Percentiles rank a stretch among this genome's conserved stretches.
These are phyloP conservation scores for Pythium plurisporium DNA, from an alignment of 352 stramenopile genomes.

Conservation along the genomic window DNA sequence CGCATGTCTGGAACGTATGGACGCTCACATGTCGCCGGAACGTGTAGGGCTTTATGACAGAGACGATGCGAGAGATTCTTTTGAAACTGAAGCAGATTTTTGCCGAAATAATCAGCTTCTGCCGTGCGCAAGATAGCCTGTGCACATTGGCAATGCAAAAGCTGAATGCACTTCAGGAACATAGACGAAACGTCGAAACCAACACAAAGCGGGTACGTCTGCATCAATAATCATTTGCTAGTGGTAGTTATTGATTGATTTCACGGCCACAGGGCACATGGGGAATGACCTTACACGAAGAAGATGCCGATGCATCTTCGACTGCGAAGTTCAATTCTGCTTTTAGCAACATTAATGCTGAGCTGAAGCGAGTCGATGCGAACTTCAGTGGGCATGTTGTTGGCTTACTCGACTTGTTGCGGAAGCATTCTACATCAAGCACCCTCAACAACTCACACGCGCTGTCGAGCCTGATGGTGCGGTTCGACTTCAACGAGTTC, in stretches of 20 bases:
- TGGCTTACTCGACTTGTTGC: constrained; percentile 66
- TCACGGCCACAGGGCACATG: constrained; percentile 43
- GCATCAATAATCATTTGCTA: not conserved
- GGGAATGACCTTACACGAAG: constrained; percentile 52
- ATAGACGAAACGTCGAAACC: constrained; percentile 38
- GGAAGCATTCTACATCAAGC: constrained; percentile 16
- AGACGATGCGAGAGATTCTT: constrained; percentile 66
- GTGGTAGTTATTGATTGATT: too few relatives aligned
- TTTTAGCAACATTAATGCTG: constrained; percentile 23
- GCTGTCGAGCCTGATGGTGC: constrained; percentile 81
- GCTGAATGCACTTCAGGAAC: constrained; percentile 55
- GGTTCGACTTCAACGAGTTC: constrained; percentile 91
- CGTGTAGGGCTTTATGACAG: constrained; percentile 83
- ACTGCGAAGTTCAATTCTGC: constrained; percentile 11
- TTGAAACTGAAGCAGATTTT: constrained; percentile 81
- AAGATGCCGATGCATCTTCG: constrained; percentile 24
- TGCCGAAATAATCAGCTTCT: constrained; percentile 77
- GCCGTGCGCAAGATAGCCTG: constrained; percentile 74
- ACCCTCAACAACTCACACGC: constrained; percentile 59
- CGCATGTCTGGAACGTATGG: not conserved
- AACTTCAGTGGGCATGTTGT: constrained; percentile 63
- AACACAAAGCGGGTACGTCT: constrained; percentile 38
- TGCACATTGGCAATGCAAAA: constrained; percentile 76
- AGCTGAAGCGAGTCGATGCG: constrained; percentile 34
- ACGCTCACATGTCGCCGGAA: too few relatives aligned